Evolutionary conservation across 2,329 filamentous ascomycete genomes (phyloP), one percentile per base, ranked within the genome.

Genomic region (Thielaviopsis ethacetica): DNA sequence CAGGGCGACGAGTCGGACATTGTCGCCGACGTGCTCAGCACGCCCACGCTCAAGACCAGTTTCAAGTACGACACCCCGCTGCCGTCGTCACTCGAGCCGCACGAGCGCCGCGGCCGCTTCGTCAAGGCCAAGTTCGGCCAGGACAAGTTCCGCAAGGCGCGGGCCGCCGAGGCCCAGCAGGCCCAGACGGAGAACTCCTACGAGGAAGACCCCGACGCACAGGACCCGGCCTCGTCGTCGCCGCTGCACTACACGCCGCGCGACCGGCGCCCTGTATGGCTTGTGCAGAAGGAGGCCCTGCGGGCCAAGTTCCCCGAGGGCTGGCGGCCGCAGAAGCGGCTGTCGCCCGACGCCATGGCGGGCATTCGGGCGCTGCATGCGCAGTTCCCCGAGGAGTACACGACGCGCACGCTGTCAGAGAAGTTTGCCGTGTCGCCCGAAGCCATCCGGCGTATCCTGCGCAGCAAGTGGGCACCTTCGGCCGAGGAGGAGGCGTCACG

Each of bases 301-400:
- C 80, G 84, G 65, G 71, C 80, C 62, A 98, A 97, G 67, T 93
- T 96, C 63, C 82, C 82, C 1, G 80, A 84, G 7, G 82, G 84
- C 10, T 98, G 91, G 91, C 77, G 78, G 27, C 91, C 93, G 30
- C 79, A 80, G 54, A 96, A 95, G 71, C 84, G 84, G 61, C 78
- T 98, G 10, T 97, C 93, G 0, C 93, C 93, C 0, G 91, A 97
- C 70, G 89, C 91, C 0, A 75, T 96, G 34, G 84, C 87, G n/a
- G 91, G 90, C 50, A 95, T 98, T 65, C 83, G 90, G 50, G 84
- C 87, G 21, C 75, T 98, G 38, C 82, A 96, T 69, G 74, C 78
- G 26, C 83, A 89, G 65, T 85, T 89, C 63, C 89, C 91, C 0
- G 78, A 85, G 2, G 76, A 79, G 60, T 96, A 90, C 72, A 86